Evolutionary conservation across 345 rosid species (phyloP), one percentile per base, ranked within the genome.

Genomic region (Iberis pinnata): DNA sequence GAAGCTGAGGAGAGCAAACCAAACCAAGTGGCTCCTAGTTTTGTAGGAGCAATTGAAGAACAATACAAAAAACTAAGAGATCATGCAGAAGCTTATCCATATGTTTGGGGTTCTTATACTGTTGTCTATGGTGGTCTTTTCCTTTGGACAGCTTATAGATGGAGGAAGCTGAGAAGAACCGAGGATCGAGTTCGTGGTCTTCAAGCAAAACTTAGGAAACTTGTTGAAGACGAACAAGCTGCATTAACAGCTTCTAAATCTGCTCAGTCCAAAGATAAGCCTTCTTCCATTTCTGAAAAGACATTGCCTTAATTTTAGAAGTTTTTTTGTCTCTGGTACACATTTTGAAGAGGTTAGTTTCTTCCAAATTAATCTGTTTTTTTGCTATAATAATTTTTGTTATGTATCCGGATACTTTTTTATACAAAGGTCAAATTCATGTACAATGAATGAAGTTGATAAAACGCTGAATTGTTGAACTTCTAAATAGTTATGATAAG

Each of bases 101-200:
- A 78, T 18, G 96, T 88, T 17, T 90, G 98, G 98, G 96, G 76
- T 46, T 90, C 98, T 0, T 90, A 87, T 44, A 76, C 74, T 2
- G 70, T 83, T 47, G 96, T 88, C 20, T 90, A 90, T 22, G 98
- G 98, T 6, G 88, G 88, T 48, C 77, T 88, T 14, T 77, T 59
- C 48, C 80, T 84, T 25, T 90, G 92, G 92, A 56, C 70, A 6
- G 42, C 79, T 10, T 88, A 88, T 57, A 70, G 98, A 56, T 84
- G 85, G 88, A 79, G 88, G 67, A 88, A 80, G 69, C 93, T 90
- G 42, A 75, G 96, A 7, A 82, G 72, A 70, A 84, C 96, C 0
- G 98, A 90, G 76, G 92, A 82, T 65, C 77, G 96, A 59, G 89
- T 90, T 25, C 80, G 92, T 48, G 82, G 27, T 43, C 92, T 87